phyloP scores from a whole-genome alignment of 331 rosid species.

The Stylosanthes scabra region DNA sequence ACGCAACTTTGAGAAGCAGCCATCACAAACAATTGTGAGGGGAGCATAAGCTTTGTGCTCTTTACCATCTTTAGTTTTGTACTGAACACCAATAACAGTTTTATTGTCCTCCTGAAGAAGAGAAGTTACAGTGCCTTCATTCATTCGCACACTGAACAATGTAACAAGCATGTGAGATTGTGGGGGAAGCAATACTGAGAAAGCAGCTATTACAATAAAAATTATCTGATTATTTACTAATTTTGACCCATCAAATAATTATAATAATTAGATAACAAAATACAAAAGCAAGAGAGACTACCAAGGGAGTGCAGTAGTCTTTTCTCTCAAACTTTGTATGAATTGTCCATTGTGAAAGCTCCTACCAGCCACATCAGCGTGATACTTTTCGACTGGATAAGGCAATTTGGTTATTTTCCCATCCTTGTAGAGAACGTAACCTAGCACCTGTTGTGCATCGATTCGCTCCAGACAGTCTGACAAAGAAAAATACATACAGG shows the following conservation, averaged over 20 bases:
- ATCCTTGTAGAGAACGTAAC: slow-evolving; percentile 77
- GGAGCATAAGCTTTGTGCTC: slow-evolving; percentile 63
- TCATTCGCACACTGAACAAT: slow-evolving; percentile 51
- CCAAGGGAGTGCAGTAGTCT: slow-evolving; percentile 56
- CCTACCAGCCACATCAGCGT: slow-evolving; percentile 55
- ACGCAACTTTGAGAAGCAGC: slow-evolving; percentile 55
- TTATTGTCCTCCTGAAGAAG: slow-evolving; percentile 63
- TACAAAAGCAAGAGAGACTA: slow-evolving; percentile 34
- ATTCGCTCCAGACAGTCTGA: slow-evolving; percentile 68
- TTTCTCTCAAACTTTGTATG: slow-evolving; percentile 62
- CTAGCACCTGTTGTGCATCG: slow-evolving; percentile 67
- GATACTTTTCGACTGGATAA: slow-evolving; percentile 68
- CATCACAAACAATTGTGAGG: slow-evolving; percentile 47
- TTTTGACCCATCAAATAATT: not conserved
- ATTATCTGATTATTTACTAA: not conserved
- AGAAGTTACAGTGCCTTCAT: slow-evolving; percentile 64
- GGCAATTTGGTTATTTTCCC: slow-evolving; percentile 65
- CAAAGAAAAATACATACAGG: not conserved
- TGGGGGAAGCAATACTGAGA: not conserved
- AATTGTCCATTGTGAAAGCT: slow-evolving; percentile 77
- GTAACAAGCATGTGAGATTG: not conserved
- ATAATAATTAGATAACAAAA: not conserved
- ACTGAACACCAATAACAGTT: slow-evolving; percentile 59
- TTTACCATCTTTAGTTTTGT: slow-evolving; percentile 60
- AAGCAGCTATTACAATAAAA: slow-evolving; percentile 6